These are phyloP conservation scores for Hyaloscypha hepaticicola DNA, from an alignment of 495 filamentous ascomycete species.

Conservation along the genomic window DNA sequence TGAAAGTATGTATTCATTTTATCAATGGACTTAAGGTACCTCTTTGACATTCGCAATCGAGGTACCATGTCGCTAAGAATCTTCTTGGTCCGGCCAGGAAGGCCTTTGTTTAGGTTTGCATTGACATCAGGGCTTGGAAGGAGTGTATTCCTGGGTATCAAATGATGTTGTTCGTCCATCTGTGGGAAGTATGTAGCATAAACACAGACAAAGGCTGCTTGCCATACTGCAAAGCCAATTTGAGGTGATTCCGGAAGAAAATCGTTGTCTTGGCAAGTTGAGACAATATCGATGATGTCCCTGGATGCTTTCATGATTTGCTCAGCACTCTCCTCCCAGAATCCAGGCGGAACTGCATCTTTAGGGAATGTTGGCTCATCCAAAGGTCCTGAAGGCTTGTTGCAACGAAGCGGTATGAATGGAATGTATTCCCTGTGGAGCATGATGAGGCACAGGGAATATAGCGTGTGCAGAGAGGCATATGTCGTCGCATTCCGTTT, in stretches of 20 bases:
- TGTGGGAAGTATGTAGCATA: conserved; percentile 74
- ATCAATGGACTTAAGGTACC: conserved; percentile 66
- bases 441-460: conserved; percentile 73
- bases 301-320: conserved; percentile 71
- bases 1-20: conserved; percentile 68
- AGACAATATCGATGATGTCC: conserved; percentile 73
- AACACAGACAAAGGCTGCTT: conserved; percentile 67
- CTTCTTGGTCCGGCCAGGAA: conserved; percentile 41
- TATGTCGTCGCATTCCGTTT: conserved; percentile 73
- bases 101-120: conserved; percentile 28
- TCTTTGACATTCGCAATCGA: conserved; percentile 67
- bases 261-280: conserved; percentile 68
- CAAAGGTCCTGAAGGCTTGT: conserved; percentile 66
- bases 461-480: conserved; percentile 74
- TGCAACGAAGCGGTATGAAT: conserved; percentile 72
- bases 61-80: conserved; percentile 59
- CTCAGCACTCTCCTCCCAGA: conserved; percentile 75
- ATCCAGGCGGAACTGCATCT: conserved; percentile 53
- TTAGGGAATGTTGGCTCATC: conserved; percentile 65
- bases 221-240: conserved; percentile 78
- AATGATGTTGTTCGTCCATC: conserved; percentile 69
- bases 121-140: conserved; percentile 22
- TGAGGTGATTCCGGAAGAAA: conserved; percentile 76
- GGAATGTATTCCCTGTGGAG: conserved; percentile 81
- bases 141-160: conserved; percentile 41